Conservation (phyloP, 768 basidiomycete species). For the Leucosporidium creatinivorum region DNA sequence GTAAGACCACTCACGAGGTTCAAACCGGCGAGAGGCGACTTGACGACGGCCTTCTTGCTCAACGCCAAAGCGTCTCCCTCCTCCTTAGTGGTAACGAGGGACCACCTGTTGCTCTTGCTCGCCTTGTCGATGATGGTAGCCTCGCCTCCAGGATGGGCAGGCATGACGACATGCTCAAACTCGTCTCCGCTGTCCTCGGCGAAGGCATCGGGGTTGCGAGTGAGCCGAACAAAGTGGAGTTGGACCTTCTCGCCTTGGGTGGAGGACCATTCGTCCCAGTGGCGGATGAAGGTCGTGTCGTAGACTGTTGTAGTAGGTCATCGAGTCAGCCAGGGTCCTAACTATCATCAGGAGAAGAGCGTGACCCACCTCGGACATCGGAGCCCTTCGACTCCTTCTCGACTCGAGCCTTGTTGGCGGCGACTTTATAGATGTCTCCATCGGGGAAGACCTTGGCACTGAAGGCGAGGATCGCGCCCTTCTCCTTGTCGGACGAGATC, state of each 20-base stretch:
- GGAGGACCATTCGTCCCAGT: conserved; percentile 65
- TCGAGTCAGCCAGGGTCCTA: background rate
- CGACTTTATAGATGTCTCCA: conserved; percentile 61
- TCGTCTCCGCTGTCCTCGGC: conserved; percentile 17
- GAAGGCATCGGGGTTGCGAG: conserved; percentile 41
- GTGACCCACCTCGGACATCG: conserved; percentile 14
- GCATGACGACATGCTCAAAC: conserved; percentile 19
- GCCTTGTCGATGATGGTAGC: conserved; percentile 4
- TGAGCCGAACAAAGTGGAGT: conserved; percentile 62
- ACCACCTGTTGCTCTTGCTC: background rate
- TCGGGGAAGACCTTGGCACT: conserved; percentile 74
- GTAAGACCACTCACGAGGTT: conserved; percentile 29
- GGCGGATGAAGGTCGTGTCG: conserved; percentile 61
- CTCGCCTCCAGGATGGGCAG: too few relatives aligned
- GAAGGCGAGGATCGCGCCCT: conserved; percentile 66
- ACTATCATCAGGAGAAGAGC: background rate
- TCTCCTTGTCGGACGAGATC: conserved; percentile 39
- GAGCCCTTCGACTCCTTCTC: conserved; percentile 58
- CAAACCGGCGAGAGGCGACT: conserved; percentile 11
- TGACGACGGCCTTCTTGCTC: conserved; percentile 3
- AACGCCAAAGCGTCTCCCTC: background rate
- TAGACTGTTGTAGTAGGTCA: conserved; percentile 46
- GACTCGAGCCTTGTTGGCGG: conserved; percentile 61
- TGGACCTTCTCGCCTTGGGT: conserved; percentile 59
- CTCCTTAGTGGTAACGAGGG: background rate